These are phyloP conservation scores for Crithidia bombi DNA, from an alignment of 208 protist genomes.

Conservation along the genomic window DNA sequence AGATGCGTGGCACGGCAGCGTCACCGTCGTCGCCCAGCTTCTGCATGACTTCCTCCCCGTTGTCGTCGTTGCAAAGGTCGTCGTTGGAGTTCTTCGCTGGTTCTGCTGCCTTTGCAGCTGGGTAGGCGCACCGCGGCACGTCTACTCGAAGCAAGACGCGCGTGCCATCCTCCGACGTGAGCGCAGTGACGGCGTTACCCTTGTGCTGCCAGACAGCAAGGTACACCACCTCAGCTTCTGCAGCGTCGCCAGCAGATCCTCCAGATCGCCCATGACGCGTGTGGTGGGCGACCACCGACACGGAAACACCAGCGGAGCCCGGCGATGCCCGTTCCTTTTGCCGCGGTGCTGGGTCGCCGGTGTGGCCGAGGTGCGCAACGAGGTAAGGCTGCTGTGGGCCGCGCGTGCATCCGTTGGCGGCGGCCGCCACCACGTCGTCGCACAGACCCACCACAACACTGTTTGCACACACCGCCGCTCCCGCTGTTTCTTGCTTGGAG, in stretches of 20 bases:
- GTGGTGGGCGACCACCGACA: constrained; percentile 29
- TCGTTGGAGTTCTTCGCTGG: not conserved
- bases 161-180: constrained; percentile 4
- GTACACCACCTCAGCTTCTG: constrained; percentile 9
- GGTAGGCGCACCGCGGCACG: constrained; percentile 5
- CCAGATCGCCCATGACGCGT: not conserved
- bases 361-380: constrained; percentile 30
- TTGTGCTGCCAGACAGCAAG: constrained; percentile 27
- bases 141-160: constrained; percentile 28
- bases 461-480: constrained; percentile 7
- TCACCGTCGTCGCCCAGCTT: not conserved
- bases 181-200: constrained; percentile 6
- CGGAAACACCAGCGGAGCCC: constrained; percentile 28
- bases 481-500: not conserved
- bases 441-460: constrained; percentile 36
- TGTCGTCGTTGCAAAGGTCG: constrained; percentile 8
- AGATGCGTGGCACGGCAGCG: not conserved
- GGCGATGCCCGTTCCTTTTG: too few relatives aligned
- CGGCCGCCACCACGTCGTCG: constrained; percentile 14
- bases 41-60: not conserved
- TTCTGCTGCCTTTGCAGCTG: not conserved
- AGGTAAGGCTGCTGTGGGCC: constrained; percentile 17
- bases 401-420: constrained; percentile 33
- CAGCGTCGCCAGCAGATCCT: not conserved
- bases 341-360: not conserved